Evolutionary conservation across 805 yeast genomes (phyloP).

Genomic region (Isabelozyma pseudorhagii): DNA sequence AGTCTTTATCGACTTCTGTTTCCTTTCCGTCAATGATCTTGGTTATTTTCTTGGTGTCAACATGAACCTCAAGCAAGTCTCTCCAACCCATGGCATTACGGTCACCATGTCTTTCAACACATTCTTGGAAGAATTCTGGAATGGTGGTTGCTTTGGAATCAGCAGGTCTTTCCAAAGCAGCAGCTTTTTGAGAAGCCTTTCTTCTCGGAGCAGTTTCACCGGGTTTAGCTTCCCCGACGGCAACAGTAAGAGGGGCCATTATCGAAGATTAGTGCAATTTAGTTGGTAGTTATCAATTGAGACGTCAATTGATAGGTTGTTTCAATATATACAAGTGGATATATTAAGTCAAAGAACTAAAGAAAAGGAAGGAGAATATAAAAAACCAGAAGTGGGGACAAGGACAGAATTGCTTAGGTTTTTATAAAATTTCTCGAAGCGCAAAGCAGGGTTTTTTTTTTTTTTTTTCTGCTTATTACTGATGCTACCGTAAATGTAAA

Average conservation of each 20-base stretch:
- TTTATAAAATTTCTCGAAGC: no score
- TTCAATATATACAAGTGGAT: no score
- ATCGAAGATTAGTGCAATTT: neutral
- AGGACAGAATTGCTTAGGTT: no score
- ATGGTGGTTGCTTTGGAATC: conserved; percentile 65
- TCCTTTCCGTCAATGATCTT: conserved; percentile 78
- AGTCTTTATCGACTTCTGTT: conserved; percentile 70
- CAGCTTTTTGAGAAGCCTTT: conserved; percentile 49
- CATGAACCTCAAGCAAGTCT: conserved; percentile 67
- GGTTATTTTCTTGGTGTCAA: conserved; percentile 68
- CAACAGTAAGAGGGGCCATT: conserved; percentile 42
- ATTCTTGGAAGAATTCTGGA: conserved; percentile 65
- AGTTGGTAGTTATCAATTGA: no score
- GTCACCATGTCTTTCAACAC: conserved; percentile 53
- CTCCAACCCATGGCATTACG: conserved; percentile 74
- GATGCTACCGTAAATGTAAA: no score
- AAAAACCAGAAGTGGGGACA: no score
- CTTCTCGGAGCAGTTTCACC: conserved; percentile 87
- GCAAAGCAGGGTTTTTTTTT: no score
- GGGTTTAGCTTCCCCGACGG: conserved; percentile 66
- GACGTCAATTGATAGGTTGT: no score
- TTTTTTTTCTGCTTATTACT: no score
- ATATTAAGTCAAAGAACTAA: no score
- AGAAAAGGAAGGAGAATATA: no score
- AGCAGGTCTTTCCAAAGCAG: conserved; percentile 55